Base-by-base conservation (phyloP, 2,329 filamentous ascomycete genomes). In the Aspergillus fumigatus region DNA sequence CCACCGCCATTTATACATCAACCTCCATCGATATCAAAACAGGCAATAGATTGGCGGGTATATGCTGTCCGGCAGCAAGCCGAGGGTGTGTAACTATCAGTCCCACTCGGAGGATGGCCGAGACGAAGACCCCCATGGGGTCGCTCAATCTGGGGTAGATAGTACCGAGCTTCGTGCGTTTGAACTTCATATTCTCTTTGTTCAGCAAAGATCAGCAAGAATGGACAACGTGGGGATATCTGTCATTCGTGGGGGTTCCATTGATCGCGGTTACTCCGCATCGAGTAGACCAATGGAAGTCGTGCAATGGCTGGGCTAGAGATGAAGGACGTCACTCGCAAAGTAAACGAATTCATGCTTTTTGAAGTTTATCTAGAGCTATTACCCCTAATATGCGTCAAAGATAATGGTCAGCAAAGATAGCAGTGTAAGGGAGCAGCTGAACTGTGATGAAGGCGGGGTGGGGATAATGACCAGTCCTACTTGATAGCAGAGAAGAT, bases 101-200 rank as follows among this genome's bases (percentile, higher is more conserved):
- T 25, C 4, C 21, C 50, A 56, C 55, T 70, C 68, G 69, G 68
- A 68, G 64, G 52, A 66, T 45, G 53, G 51, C 69, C 68, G 68
- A 70, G 55, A 48, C 27, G 54, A 50, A 32, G 48, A 45, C 55
- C 58, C 38, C 57, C 56, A 61, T 61, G 61, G 59, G 55, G 55
- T 55, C 48, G 4, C 21, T 47, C 9, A 7, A 23, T 47, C 43
- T 23, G 43, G 43, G 43, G 43, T 47, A 47, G 21, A 23, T 38
- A 38, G 11, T 25, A 25, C 11, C 21, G 43, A 47, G 23, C 14
- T 38, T 38, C 5, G 14, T 38, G 14, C 14, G 32, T 17, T 2
- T 38, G n/a, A 17, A 14, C 14, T 38, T 38, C 32, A 17, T 14
- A 5, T 11, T 25, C 19, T 9, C 0, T 47, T 10, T 47, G 7